Evolutionary conservation across 106 monocot genomes (phyloP).

Genomic region (Apostasia ramifera): DNA sequence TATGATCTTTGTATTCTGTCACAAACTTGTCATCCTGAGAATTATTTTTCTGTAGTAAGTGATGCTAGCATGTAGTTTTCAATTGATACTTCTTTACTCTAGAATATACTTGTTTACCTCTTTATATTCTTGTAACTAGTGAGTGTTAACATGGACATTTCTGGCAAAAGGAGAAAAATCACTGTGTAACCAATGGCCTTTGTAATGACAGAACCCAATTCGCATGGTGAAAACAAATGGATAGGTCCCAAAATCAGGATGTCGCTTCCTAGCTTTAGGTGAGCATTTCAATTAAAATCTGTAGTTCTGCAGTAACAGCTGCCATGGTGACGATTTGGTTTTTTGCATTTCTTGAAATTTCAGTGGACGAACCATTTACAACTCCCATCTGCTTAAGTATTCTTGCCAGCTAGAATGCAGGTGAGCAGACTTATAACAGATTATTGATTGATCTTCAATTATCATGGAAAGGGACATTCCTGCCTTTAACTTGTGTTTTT

Average conservation of each 20-base stretch:
- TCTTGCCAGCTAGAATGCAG: conserved; percentile 89
- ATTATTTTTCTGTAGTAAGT: no score
- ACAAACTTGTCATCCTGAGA: no score
- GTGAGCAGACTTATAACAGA: conserved; percentile 15
- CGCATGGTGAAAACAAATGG: conserved; percentile 31
- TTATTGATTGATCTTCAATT: neutral
- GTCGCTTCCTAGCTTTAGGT: conserved; percentile 98
- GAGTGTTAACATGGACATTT: no score
- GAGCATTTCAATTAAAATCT: neutral
- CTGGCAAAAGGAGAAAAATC: no score
- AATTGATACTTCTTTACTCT: no score
- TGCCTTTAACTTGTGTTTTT: no score
- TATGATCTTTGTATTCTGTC: no score
- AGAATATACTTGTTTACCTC: no score
- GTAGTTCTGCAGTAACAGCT: neutral
- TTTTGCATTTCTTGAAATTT: conserved; percentile 12
- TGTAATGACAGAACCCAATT: conserved; percentile 34
- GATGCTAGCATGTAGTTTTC: no score
- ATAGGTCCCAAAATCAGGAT: conserved; percentile 69
- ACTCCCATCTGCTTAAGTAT: conserved; percentile 79
- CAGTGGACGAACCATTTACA: conserved; percentile 76
- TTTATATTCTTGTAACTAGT: no score
- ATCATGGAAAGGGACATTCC: neutral
- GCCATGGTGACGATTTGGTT: conserved; percentile 4
- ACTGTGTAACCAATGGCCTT: conserved; percentile 7